Conservation (phyloP, 441 rosid genomes). For the Corymbia citriodora region DNA sequence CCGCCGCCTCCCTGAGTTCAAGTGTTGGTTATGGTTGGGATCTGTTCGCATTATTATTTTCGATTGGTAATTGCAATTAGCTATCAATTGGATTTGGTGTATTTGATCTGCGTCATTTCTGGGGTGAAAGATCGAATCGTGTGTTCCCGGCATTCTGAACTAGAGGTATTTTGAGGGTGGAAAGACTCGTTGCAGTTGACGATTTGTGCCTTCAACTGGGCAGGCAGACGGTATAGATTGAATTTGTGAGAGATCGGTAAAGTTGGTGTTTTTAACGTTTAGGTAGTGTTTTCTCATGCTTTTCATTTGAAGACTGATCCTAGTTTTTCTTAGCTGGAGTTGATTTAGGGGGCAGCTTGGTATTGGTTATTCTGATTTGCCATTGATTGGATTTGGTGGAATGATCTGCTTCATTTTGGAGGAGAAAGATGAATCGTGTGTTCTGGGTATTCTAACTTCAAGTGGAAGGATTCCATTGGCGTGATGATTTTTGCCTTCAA, state of each 20-base stretch:
- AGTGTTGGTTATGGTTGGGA: constrained; percentile 54
- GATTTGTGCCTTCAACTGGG: neutral
- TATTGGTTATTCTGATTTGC: rapidly evolving
- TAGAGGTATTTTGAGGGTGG: neutral
- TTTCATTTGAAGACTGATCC: neutral
- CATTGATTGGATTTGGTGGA: neutral
- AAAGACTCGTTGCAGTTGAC: neutral
- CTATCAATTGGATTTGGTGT: neutral
- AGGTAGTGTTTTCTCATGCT: neutral
- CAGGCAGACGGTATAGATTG: neutral
- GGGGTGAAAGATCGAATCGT: neutral
- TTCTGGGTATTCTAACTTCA: neutral
- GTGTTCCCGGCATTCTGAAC: neutral
- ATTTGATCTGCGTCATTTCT: neutral
- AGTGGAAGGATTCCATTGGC: neutral
- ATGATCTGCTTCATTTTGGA: neutral
- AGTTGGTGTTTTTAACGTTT: neutral
- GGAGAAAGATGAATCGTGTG: neutral
- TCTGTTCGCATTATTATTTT: neutral
- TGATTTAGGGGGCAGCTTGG: neutral
- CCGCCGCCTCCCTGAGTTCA: constrained; percentile 81
- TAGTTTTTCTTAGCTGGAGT: neutral
- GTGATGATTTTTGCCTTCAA: neutral
- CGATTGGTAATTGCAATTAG: neutral
- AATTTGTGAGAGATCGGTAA: neutral